A percentile compares a stretch with the other conserved stretches of the same genome.
Conservation (phyloP, 2,329 filamentous ascomycete species). For the Claviceps cyperi region DNA sequence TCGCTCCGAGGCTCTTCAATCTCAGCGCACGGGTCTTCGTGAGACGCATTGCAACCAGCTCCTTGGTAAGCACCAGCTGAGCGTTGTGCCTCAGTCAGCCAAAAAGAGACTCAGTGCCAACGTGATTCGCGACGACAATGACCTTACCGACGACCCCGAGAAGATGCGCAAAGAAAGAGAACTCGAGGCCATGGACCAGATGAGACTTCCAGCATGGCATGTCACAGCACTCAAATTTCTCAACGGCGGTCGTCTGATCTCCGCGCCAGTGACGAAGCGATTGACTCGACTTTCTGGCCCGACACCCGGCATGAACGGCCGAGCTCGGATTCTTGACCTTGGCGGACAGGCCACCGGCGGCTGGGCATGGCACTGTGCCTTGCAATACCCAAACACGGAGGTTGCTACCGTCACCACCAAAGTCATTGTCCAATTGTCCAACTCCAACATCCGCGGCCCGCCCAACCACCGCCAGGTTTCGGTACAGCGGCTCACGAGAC, state of each 20-base stretch:
- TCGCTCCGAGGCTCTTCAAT: constrained; percentile 79
- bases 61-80: constrained; percentile 71
- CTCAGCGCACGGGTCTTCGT: constrained; percentile 60
- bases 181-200: constrained; percentile 63
- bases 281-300: constrained; percentile 40
- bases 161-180: constrained; percentile 60
- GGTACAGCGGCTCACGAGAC: constrained; percentile 59
- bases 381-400: constrained; percentile 71
- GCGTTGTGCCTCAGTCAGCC: constrained; percentile 50
- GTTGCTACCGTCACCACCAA: constrained; percentile 79
- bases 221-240: constrained; percentile 46
- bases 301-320: constrained; percentile 29
- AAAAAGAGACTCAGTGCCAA: constrained; percentile 60
- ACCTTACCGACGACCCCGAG: constrained; percentile 46
- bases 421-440: constrained; percentile 52
- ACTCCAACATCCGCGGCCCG: constrained; percentile 66
- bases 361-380: constrained; percentile 90
- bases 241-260: constrained; percentile 50
- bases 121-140: constrained; percentile 57
- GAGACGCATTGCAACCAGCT: constrained; percentile 67
- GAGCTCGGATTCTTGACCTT: constrained; percentile 66
- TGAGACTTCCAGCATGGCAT: constrained; percentile 45
- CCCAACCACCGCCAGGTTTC: constrained; percentile 74
- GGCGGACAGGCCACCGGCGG: constrained; percentile 75
- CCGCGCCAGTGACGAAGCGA: constrained; percentile 48